Conservation (phyloP, 75 land plant genomes). For the Sequoiadendron giganteum region DNA sequence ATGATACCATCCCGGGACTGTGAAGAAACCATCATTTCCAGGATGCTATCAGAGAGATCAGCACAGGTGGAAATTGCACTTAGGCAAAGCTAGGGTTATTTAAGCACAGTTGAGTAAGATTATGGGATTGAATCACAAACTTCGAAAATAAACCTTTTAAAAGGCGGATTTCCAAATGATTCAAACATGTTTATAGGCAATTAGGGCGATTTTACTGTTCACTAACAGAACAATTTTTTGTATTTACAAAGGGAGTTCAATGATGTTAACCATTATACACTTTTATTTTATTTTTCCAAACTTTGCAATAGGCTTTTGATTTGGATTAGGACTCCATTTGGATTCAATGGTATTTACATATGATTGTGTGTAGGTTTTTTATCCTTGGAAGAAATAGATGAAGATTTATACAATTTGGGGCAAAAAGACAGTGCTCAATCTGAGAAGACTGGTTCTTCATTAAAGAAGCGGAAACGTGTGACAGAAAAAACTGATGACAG, state of each 20-base stretch:
- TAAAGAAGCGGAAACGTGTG: conserved; percentile 8
- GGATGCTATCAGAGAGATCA: too few relatives aligned
- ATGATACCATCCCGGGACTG: too few relatives aligned
- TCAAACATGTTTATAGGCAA: not conserved
- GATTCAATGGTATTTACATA: conserved; percentile 1
- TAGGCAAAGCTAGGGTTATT: not conserved
- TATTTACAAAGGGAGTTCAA: not conserved
- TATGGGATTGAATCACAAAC: not conserved
- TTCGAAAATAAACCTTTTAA: not conserved
- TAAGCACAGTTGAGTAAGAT: not conserved
- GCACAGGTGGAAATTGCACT: too few relatives aligned
- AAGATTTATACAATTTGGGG: conserved; percentile 41
- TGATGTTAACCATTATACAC: too few relatives aligned
- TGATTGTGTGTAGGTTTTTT: conserved; percentile 63
- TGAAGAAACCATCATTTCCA: too few relatives aligned
- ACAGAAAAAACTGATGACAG: not conserved
- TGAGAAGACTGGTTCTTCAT: not conserved
- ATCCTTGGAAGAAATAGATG: conserved; percentile 89
- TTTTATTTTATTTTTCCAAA: not conserved
- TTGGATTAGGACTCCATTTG: not conserved
- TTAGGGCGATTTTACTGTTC: not conserved
- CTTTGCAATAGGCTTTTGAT: conserved; percentile 3
- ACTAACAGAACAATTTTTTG: not conserved
- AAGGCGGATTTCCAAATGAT: not conserved
- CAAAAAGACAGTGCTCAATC: not conserved